Percentiles rank a stretch among this genome's conserved stretches.
phyloP scores from a whole-genome alignment of 805 yeast genomes.

The Sungouiella thailandica region DNA sequence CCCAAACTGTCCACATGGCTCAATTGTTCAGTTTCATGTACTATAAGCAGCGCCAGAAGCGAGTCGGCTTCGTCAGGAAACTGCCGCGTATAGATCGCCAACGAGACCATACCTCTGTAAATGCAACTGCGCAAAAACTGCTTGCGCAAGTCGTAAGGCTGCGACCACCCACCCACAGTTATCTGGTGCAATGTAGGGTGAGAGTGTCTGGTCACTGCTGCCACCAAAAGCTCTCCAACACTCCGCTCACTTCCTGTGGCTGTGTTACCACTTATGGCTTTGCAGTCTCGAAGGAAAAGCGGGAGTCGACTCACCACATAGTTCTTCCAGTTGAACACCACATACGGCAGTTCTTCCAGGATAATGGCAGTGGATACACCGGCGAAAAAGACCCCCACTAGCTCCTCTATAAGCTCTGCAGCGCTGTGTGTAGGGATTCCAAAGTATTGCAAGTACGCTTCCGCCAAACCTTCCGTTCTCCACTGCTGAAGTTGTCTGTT shows the following conservation, averaged over 20 bases:
- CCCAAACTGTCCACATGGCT: slow-evolving; percentile 12
- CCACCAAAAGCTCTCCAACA: slow-evolving; percentile 4
- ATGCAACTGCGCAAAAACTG: slow-evolving; percentile 28
- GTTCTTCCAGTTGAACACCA: slow-evolving; percentile 31
- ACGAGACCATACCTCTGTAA: slow-evolving; percentile 22
- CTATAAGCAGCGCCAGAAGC: slow-evolving; percentile 17
- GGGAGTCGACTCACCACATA: slow-evolving; percentile 29
- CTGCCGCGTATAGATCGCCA: slow-evolving; percentile 20
- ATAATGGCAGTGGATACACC: slow-evolving; percentile 16
- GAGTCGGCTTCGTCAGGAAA: slow-evolving; percentile 26
- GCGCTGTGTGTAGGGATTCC: slow-evolving; percentile 8
- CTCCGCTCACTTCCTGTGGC: too few species aligned
- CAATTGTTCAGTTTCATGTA: slow-evolving; percentile 24
- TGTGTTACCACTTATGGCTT: slow-evolving; percentile 5
- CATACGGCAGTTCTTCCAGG: slow-evolving; percentile 19
- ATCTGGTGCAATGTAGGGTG: slow-evolving; percentile 4
- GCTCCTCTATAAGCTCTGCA: slow-evolving; percentile 12
- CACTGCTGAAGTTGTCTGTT: slow-evolving; percentile 19
- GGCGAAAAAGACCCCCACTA: slow-evolving; percentile 18
- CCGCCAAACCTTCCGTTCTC: slow-evolving; percentile 13
- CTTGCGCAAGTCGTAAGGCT: slow-evolving; percentile 20
- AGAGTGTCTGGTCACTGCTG: slow-evolving; percentile 2
- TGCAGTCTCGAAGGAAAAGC: slow-evolving; percentile 16
- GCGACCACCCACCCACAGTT: slow-evolving; percentile 11
- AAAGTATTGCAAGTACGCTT: slow-evolving; percentile 6